Percentiles rank a stretch among this genome's conserved stretches.
phyloP scores from a whole-genome alignment of 2,329 filamentous ascomycete genomes.

The Cercospora sp. region DNA sequence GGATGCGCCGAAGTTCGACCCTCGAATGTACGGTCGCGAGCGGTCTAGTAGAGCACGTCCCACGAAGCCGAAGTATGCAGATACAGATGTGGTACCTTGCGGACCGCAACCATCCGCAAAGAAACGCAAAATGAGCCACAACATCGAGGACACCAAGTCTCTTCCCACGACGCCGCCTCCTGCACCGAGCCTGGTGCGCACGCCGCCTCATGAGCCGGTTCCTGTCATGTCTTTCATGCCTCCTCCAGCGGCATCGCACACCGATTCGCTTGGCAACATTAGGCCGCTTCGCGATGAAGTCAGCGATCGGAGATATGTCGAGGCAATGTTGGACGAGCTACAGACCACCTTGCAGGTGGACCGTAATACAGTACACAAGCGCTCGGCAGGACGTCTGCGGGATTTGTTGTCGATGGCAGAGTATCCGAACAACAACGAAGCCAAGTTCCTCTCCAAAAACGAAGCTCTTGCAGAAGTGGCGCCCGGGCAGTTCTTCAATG shows the following conservation, averaged over 20 bases:
- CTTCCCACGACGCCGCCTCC: background rate
- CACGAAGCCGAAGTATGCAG: background rate
- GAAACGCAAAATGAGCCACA: conserved; percentile 4
- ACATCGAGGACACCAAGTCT: background rate
- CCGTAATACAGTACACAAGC: conserved; percentile 14
- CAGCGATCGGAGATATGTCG: conserved; percentile 12
- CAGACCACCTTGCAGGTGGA: background rate
- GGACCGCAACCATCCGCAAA: conserved; percentile 4
- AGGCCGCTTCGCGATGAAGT: conserved; percentile 11
- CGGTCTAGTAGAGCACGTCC: conserved; percentile 4
- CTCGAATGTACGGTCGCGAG: conserved; percentile 14
- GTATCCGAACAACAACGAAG: conserved; percentile 28
- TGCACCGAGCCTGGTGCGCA: background rate
- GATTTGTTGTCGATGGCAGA: conserved; percentile 30
- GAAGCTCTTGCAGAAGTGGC: conserved; percentile 29
- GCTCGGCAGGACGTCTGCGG: conserved; percentile 29
- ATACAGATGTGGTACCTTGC: background rate
- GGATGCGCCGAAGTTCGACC: background rate
- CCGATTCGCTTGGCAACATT: background rate
- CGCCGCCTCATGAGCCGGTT: background rate
- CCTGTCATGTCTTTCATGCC: background rate
- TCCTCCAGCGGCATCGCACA: conserved; percentile 2
- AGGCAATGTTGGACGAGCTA: conserved; percentile 9
- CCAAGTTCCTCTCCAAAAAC: conserved; percentile 28
- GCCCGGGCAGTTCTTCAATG: conserved; percentile 28